phyloP scores from a whole-genome alignment of 192 early-diverging fungal genomes.

The Backusella parvicylindrica region DNA sequence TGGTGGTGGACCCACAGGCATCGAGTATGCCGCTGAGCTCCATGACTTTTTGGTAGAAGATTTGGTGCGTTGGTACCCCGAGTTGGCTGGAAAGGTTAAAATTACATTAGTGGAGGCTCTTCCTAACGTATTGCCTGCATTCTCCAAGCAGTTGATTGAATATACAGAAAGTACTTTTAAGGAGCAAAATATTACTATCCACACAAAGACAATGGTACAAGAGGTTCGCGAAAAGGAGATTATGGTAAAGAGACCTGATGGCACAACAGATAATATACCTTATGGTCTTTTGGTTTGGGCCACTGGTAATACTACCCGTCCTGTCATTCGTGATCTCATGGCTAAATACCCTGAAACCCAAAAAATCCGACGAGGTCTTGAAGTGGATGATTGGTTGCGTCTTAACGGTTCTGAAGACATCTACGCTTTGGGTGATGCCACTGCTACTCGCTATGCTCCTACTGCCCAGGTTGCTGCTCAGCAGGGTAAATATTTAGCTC shows the following conservation, averaged over 20 bases:
- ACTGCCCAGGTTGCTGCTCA: constrained; percentile 87
- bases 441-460: constrained; percentile 73
- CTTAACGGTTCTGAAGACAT: constrained; percentile 63
- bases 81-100: constrained; percentile 70
- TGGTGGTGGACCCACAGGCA: constrained; percentile 56
- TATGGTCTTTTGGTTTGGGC: constrained; percentile 87
- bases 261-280: constrained; percentile 60
- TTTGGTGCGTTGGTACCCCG: constrained; percentile 48
- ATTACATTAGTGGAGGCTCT: constrained; percentile 80
- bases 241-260: constrained; percentile 63
- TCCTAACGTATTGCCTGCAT: constrained; percentile 74
- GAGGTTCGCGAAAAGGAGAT: constrained; percentile 73
- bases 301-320: constrained; percentile 78
- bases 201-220: constrained; percentile 80
- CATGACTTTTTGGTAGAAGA: constrained; percentile 82
- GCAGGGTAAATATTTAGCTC: constrained; percentile 84
- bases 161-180: constrained; percentile 80
- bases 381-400: constrained; percentile 67
- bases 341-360: constrained; percentile 55
- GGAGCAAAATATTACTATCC: constrained; percentile 67
- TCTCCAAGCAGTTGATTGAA: constrained; percentile 72
- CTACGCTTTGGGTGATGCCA: constrained; percentile 72
- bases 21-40: constrained; percentile 79
- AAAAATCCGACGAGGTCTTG: constrained; percentile 63
- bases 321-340: constrained; percentile 66